phyloP scores from a whole-genome alignment of 768 basidiomycete species.

The Tricholoma furcatifolium region DNA sequence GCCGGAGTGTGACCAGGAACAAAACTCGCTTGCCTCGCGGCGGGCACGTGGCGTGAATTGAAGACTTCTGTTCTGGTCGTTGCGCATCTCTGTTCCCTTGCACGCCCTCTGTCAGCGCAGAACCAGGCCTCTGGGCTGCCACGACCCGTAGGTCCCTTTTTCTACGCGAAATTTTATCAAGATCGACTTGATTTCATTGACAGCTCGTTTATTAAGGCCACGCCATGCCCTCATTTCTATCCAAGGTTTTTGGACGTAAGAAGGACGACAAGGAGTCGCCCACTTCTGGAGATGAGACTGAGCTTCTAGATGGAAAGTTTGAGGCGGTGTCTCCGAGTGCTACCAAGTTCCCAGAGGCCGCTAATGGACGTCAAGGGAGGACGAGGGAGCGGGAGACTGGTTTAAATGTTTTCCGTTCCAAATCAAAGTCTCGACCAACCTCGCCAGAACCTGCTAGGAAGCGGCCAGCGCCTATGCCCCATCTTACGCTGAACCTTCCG shows the following conservation, averaged over 20 bases:
- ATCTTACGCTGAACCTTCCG: slow-evolving; percentile 63
- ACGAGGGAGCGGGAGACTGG: slow-evolving; percentile 40
- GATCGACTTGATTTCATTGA: slow-evolving; percentile 1
- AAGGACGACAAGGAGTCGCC: slow-evolving; percentile 52
- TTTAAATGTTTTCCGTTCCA: slow-evolving; percentile 51
- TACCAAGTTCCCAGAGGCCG: slow-evolving; percentile 36
- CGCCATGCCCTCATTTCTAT: slow-evolving; percentile 67
- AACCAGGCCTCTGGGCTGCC: slow-evolving; percentile 12
- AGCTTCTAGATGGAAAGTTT: slow-evolving; percentile 72
- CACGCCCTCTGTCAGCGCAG: slow-evolving; percentile 10
- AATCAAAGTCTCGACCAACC: slow-evolving; percentile 43
- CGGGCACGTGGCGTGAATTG: slow-evolving; percentile 15
- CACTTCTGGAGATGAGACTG: slow-evolving; percentile 31
- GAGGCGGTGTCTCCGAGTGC: slow-evolving; percentile 61
- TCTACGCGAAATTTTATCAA: slow-evolving; percentile 2
- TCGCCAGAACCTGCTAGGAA: slow-evolving; percentile 35
- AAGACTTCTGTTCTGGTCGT: slow-evolving; percentile 11
- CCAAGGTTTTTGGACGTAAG: slow-evolving; percentile 77
- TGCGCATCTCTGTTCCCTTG: slow-evolving; percentile 9
- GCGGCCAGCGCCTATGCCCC: slow-evolving; percentile 40
- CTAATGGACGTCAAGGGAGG: slow-evolving; percentile 30
- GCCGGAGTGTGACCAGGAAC: slow-evolving; percentile 3
- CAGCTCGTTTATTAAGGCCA: slow-evolving; percentile 25
- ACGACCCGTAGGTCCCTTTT: slow-evolving; percentile 10
- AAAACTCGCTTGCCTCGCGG: slow-evolving; percentile 11